Conservation (phyloP, 805 yeast genomes). For the Martiniozyma abietophila region DNA sequence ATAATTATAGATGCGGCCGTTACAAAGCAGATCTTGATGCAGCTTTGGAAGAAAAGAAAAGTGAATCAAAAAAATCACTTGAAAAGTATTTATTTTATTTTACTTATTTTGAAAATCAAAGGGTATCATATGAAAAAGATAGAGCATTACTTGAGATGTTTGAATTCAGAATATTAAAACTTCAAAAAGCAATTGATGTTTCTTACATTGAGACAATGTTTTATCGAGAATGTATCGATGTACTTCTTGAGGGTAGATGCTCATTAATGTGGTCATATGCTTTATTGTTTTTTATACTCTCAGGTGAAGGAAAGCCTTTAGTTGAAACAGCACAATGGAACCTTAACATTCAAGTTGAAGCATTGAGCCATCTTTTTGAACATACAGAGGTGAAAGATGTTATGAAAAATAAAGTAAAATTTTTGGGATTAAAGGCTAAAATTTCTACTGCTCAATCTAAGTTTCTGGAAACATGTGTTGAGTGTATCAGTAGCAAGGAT, state of each 20-base stretch:
- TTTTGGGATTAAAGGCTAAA: slow-evolving; percentile 18
- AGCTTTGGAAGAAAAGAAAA: slow-evolving; percentile 27
- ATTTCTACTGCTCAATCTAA: slow-evolving; percentile 15
- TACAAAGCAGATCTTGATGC: slow-evolving; percentile 39
- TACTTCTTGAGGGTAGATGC: slow-evolving; percentile 58
- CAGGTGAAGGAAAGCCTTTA: slow-evolving; percentile 42
- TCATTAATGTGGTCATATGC: slow-evolving; percentile 89
- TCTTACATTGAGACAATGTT: slow-evolving; percentile 89
- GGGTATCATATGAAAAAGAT: slow-evolving; percentile 67
- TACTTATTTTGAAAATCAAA: slow-evolving; percentile 66
- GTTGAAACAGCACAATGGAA: slow-evolving; percentile 38
- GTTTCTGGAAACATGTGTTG: slow-evolving; percentile 12
- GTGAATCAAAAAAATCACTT: slow-evolving; percentile 36
- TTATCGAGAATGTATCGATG: slow-evolving; percentile 60
- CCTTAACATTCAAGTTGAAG: slow-evolving; percentile 22
- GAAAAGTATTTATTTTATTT: slow-evolving; percentile 68
- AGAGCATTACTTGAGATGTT: slow-evolving; percentile 51
- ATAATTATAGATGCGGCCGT: slow-evolving; percentile 49
- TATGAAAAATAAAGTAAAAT: slow-evolving; percentile 18
- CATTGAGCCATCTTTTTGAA: slow-evolving; percentile 27
- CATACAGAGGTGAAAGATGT: slow-evolving; percentile 23
- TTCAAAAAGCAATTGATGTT: slow-evolving; percentile 55
- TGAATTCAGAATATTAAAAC: slow-evolving; percentile 49
- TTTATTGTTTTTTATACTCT: slow-evolving; percentile 56
- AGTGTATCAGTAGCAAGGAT: no score